A percentile compares a stretch with the other conserved stretches of the same genome.
Conservation (phyloP, 768 basidiomycete species). For the Phlebiopsis gigantea region DNA sequence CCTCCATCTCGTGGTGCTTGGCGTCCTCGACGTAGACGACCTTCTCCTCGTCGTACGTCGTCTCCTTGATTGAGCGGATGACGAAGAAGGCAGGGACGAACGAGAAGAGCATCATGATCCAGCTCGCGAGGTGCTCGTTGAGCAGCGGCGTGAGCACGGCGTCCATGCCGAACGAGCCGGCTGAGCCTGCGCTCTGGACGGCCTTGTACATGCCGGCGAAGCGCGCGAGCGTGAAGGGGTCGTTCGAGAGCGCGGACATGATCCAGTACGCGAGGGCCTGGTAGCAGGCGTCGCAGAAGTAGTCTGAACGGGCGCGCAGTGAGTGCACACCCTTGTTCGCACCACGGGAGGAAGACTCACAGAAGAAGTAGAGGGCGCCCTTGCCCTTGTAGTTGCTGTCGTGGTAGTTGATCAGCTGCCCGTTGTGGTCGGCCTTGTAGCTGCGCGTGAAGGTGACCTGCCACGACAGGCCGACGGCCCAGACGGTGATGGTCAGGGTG, state of each 20-base stretch:
- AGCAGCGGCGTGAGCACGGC: slow-evolving; percentile 38
- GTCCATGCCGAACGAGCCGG: slow-evolving; percentile 41
- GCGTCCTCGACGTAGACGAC: slow-evolving; percentile 25
- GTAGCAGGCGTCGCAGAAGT: slow-evolving; percentile 32
- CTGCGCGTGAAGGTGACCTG: slow-evolving; percentile 35
- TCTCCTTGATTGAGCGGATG: slow-evolving; percentile 31
- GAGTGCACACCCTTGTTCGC: not conserved
- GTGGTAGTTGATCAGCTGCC: slow-evolving; percentile 26
- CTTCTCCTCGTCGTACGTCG: slow-evolving; percentile 31
- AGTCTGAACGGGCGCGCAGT: slow-evolving; percentile 24
- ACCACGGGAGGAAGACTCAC: slow-evolving; percentile 17
- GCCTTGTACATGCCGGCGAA: slow-evolving; percentile 42
- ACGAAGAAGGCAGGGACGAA: slow-evolving; percentile 31
- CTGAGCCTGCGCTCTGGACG: slow-evolving; percentile 30
- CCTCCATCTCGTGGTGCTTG: slow-evolving; percentile 12
- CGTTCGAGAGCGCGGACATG: slow-evolving; percentile 39
- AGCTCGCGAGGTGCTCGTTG: slow-evolving; percentile 33
- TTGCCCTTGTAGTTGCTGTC: slow-evolving; percentile 30
- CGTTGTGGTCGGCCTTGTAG: slow-evolving; percentile 3
- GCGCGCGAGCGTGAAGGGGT: slow-evolving; percentile 39
- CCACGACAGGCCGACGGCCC: slow-evolving; percentile 34
- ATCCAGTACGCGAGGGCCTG: slow-evolving; percentile 35
- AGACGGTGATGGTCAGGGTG: slow-evolving; percentile 28
- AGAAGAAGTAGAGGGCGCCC: slow-evolving; percentile 20
- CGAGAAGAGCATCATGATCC: slow-evolving; percentile 27